Percentiles rank a stretch among this genome's conserved stretches.
Evolutionary conservation across 345 rosid genomes (phyloP).

Genomic region (Eucalyptus urophylla): DNA sequence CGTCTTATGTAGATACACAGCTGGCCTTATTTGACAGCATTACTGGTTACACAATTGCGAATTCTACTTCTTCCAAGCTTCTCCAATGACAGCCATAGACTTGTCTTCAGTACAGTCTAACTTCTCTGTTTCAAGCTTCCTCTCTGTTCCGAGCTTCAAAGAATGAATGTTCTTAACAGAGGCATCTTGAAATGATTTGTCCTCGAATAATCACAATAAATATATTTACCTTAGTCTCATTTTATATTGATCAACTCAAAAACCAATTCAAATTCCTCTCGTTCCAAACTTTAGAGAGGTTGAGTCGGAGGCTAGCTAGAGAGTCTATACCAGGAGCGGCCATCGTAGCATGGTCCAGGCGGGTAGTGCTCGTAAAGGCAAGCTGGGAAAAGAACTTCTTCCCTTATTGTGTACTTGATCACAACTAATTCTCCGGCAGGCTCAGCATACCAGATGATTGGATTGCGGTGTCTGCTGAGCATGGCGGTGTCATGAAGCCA

Average conservation of each 20-base stretch:
- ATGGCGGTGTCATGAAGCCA: conserved; percentile 36
- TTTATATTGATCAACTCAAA: too few relatives aligned
- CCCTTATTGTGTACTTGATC: conserved; percentile 17
- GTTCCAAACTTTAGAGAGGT: conserved; percentile 41
- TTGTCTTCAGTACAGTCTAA: too few relatives aligned
- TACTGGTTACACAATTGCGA: too few relatives aligned
- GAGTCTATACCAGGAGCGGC: conserved; percentile 50
- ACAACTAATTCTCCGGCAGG: conserved; percentile 27
- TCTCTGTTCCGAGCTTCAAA: too few relatives aligned
- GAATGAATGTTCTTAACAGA: too few relatives aligned
- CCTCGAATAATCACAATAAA: not conserved
- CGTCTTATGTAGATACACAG: too few relatives aligned
- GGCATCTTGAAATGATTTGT: not conserved
- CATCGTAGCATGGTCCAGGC: conserved; percentile 61
- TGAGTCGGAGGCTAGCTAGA: conserved; percentile 54
- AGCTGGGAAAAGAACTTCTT: conserved; percentile 25
- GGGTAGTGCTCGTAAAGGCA: conserved; percentile 18
- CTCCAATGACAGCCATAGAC: too few relatives aligned
- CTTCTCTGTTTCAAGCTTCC: too few relatives aligned
- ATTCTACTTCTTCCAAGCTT: too few relatives aligned
- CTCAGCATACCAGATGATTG: conserved; percentile 52
- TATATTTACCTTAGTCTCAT: not conserved
- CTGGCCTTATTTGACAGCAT: too few relatives aligned
- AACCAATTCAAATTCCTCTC: not conserved
- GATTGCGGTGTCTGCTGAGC: conserved; percentile 39